These are phyloP conservation scores for Geranomyces michiganensis DNA, from an alignment of 192 early-diverging fungal genomes.

Conservation along the genomic window DNA sequence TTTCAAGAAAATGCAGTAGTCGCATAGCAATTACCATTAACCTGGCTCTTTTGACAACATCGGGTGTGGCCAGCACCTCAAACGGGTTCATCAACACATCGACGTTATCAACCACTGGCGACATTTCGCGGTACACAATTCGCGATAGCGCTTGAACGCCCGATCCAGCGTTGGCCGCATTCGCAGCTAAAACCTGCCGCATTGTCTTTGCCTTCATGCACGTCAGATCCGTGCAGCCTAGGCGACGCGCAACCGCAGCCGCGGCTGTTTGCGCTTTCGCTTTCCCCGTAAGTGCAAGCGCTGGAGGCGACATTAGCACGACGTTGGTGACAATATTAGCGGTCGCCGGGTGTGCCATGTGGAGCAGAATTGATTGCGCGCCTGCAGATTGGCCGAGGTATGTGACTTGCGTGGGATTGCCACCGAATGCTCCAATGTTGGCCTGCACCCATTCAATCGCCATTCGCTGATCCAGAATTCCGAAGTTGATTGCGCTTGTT, in stretches of 20 bases:
- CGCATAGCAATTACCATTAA: slow-evolving; percentile 5
- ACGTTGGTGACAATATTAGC: slow-evolving; percentile 2
- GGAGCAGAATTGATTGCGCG: slow-evolving; percentile 40
- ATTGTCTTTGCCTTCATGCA: slow-evolving; percentile 21
- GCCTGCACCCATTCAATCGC: slow-evolving; percentile 62
- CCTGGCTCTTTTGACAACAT: neutral
- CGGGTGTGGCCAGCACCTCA: slow-evolving; percentile 6
- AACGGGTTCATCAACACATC: slow-evolving; percentile 28
- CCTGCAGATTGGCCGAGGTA: slow-evolving; percentile 66
- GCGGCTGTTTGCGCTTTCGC: neutral
- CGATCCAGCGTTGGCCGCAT: neutral
- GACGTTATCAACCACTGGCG: slow-evolving; percentile 28
- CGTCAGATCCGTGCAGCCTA: slow-evolving; percentile 3
- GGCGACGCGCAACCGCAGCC: neutral
- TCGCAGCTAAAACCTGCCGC: slow-evolving; percentile 24
- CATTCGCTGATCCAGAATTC: slow-evolving; percentile 41
- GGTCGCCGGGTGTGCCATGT: slow-evolving; percentile 27
- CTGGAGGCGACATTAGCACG: slow-evolving; percentile 38
- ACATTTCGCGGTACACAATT: slow-evolving; percentile 7
- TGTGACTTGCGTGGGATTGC: slow-evolving; percentile 59
- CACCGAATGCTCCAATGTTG: slow-evolving; percentile 70
- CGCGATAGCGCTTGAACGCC: neutral
- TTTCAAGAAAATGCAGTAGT: neutral
- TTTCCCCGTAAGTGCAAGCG: neutral
- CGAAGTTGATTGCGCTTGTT: slow-evolving; percentile 34